These are phyloP conservation scores for Penicillium sp. DNA, from an alignment of 2,329 filamentous ascomycete species.

Conservation along the genomic window DNA sequence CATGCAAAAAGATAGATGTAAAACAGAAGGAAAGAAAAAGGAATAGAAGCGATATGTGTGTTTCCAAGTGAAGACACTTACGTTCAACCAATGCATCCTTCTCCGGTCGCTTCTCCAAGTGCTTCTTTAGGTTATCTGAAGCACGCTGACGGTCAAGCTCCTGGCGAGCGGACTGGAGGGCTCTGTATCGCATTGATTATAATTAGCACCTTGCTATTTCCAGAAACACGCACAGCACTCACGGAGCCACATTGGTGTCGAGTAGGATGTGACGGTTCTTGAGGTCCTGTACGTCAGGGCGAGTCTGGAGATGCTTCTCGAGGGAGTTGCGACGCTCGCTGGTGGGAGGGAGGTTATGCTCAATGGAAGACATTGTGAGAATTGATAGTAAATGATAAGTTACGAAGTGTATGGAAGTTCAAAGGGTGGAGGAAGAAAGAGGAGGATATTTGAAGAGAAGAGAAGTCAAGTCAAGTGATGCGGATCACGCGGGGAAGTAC, in stretches of 20 bases:
- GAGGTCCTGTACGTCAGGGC: conserved; percentile 66
- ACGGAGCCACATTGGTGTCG: conserved; percentile 68
- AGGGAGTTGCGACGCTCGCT: conserved; percentile 65
- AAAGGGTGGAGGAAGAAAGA: neutral
- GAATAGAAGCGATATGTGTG: neutral
- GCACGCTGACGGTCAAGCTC: conserved; percentile 67
- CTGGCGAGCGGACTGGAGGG: conserved; percentile 62
- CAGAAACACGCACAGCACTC: conserved; percentile 27
- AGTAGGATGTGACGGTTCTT: conserved; percentile 69
- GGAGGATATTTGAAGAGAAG: neutral
- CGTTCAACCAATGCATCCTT: conserved; percentile 78
- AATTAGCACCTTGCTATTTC: neutral
- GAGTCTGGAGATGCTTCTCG: conserved; percentile 70
- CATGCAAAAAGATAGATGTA: neutral
- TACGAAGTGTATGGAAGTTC: too few species aligned
- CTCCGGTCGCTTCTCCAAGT: conserved; percentile 64
- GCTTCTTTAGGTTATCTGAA: conserved; percentile 65
- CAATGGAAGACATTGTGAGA: conserved; percentile 40
- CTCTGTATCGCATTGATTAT: conserved; percentile 40
- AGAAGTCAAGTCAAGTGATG: conserved; percentile 20
- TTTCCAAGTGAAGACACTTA: conserved; percentile 45
- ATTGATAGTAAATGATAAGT: conserved; percentile 6
- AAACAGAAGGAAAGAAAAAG: neutral
- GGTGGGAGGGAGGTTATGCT: conserved; percentile 60
- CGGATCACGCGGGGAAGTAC: conserved; percentile 22